Evolutionary conservation across 805 yeast species (phyloP).

Genomic region (Candida anglica): DNA sequence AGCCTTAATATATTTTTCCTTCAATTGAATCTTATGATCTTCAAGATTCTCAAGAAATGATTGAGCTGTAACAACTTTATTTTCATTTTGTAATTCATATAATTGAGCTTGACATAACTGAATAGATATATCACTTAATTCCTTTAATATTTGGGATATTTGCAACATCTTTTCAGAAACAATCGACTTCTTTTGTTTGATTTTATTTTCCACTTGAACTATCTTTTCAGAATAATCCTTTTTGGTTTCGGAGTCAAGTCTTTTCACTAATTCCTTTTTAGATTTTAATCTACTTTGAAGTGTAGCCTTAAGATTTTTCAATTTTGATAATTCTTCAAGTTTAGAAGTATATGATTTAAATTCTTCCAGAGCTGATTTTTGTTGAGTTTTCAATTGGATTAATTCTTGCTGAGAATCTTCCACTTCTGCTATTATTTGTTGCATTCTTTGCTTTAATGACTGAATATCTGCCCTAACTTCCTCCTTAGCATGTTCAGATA

Average conservation of each 20-base stretch:
- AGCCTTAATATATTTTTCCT: slow-evolving; percentile 28
- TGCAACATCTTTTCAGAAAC: slow-evolving; percentile 14
- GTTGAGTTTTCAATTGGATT: slow-evolving; percentile 1
- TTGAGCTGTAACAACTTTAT: slow-evolving; percentile 17
- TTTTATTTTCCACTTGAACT: slow-evolving; percentile 22
- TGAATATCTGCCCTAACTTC: slow-evolving; percentile 2
- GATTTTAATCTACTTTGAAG: slow-evolving; percentile 18
- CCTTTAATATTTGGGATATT: slow-evolving; percentile 18
- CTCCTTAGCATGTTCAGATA: slow-evolving; percentile 22
- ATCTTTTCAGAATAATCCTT: slow-evolving; percentile 41
- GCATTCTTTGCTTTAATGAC: slow-evolving; percentile 1
- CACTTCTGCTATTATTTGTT: slow-evolving; percentile 12
- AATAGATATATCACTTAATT: slow-evolving; percentile 14
- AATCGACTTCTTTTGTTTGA: slow-evolving; percentile 13
- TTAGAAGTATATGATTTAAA: slow-evolving; percentile 9
- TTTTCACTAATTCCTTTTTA: slow-evolving; percentile 23
- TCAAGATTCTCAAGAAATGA: slow-evolving; percentile 24
- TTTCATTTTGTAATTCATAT: slow-evolving; percentile 13
- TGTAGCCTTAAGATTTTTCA: slow-evolving; percentile 10
- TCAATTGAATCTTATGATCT: slow-evolving; percentile 18
- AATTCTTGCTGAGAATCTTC: slow-evolving; percentile 24
- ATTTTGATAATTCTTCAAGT: slow-evolving; percentile 14
- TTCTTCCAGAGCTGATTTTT: slow-evolving; percentile 1
- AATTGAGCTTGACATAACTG: slow-evolving; percentile 10
- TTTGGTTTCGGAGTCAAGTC: slow-evolving; percentile 32